phyloP scores from a whole-genome alignment of 345 rosid genomes.

The sweet orange (Citrus sinensis) region DNA sequence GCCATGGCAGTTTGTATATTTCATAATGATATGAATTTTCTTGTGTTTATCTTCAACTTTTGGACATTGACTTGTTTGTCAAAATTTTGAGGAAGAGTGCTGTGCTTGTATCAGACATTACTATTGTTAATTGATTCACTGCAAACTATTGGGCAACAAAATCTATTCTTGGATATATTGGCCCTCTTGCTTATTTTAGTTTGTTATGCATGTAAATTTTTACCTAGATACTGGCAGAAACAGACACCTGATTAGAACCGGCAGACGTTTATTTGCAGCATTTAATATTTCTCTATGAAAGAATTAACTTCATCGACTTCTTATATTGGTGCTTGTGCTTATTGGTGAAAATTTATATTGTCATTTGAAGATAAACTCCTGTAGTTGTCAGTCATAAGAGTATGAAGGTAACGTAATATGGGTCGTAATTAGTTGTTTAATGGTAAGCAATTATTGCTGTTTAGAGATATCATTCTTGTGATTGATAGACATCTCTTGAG shows the following conservation, averaged over 20 bases:
- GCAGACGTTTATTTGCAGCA: background rate
- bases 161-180: background rate
- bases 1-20: constrained; percentile 60
- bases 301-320: background rate
- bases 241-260: too few relatives aligned
- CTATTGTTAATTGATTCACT: background rate
- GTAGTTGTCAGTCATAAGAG: background rate
- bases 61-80: background rate
- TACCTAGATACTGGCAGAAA: background rate
- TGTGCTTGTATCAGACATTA: background rate
- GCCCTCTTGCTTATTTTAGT: background rate
- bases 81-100: constrained; percentile 10
- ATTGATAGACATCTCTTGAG: background rate
- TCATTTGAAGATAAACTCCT: background rate
- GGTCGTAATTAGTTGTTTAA: background rate
- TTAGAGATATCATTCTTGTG: background rate
- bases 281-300: background rate
- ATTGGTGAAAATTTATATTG: background rate
- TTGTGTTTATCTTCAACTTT: background rate
- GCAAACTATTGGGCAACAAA: background rate
- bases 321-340: background rate
- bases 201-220: background rate
- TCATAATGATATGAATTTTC: constrained; percentile 37
- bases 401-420: background rate
- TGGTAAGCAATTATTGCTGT: background rate